phyloP scores from a whole-genome alignment of 23 red algal genomes.

The Chondrus crispus region DNA sequence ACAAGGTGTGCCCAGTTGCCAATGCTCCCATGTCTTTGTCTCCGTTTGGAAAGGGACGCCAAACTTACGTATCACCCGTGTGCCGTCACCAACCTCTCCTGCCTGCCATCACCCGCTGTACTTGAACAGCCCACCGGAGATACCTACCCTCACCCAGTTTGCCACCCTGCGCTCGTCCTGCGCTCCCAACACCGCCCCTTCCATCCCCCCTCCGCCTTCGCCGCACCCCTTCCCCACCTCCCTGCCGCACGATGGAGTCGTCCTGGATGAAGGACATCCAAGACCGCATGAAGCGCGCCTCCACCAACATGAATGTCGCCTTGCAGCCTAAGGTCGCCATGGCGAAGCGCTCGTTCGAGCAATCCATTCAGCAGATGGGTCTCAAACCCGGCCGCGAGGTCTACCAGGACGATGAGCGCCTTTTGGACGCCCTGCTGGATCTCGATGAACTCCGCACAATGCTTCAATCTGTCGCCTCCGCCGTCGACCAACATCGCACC shows the following conservation, averaged over 20 bases:
- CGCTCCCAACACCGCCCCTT: neutral
- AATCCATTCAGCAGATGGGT: conserved; percentile 51
- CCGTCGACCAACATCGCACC: conserved; percentile 30
- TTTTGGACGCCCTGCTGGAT: conserved; percentile 19
- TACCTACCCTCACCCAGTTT: neutral
- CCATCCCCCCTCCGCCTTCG: neutral
- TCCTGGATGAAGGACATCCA: conserved; percentile 71
- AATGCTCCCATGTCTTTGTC: no score
- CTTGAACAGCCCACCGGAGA: no score
- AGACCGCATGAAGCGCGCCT: conserved; percentile 66
- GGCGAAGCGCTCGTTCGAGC: conserved; percentile 67
- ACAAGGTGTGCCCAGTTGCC: no score
- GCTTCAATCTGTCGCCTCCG: neutral
- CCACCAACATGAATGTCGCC: conserved; percentile 56
- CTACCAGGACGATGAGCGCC: conserved; percentile 45
- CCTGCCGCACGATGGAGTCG: conserved; percentile 17
- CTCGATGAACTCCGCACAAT: conserved; percentile 51
- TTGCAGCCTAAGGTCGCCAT: conserved; percentile 56
- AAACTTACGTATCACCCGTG: no score
- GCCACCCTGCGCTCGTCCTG: neutral
- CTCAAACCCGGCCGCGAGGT: conserved; percentile 33
- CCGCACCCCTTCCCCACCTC: neutral
- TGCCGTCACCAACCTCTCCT: no score
- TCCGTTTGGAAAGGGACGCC: no score
- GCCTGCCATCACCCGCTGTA: no score